Evolutionary conservation across 257 asterid species (phyloP), one percentile per base, ranked within the genome.

Genomic region (Gentiana macrophylla): DNA sequence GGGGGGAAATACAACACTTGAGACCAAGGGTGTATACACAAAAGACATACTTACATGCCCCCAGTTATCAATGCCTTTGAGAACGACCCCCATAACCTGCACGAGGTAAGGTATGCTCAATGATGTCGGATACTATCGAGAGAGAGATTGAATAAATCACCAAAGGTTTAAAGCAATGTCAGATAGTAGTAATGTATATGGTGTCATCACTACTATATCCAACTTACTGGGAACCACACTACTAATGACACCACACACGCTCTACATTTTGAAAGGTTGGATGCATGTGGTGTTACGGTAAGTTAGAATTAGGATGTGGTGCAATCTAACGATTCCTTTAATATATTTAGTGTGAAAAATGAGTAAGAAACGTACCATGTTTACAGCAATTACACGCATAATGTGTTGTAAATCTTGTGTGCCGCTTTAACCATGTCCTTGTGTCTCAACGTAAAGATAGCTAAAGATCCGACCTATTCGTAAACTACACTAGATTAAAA

Each of bases 1-100:
- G n/a, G n/a, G n/a, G n/a, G n/a, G n/a, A n/a, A n/a, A n/a, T n/a
- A n/a, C n/a, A n/a, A n/a, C n/a, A n/a, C n/a, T n/a, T n/a, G n/a
- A n/a, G 6, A 38, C 44, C 6, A 38, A 3, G 6, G 44, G 44
- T 38, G 49, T 57, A 10, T 57, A 37, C 12, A 52, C 32, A n/a
- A n/a, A n/a, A n/a, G n/a, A n/a, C 32, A 56, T 58, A 77, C 97
- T 84, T 83, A 86, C 96, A 70, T 86, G 97, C 41, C 94, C 97
- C 97, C 97, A 90, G 70, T 84, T 86, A 71, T 90, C 94, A 13
- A 86, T 79, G 71, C 96, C 87, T 70, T 74, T 84, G 64, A 80
- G 76, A 49, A 77, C 57, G 62, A 80, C 63, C 57, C 96, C 94
- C 44, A 82, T 77, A 32, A 67, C 64, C 97, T 90, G 82, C 81